Percentiles rank a stretch among this genome's conserved stretches.
Conservation (phyloP, 139 green algal species). For the Pycnococcus provasolii region DNA sequence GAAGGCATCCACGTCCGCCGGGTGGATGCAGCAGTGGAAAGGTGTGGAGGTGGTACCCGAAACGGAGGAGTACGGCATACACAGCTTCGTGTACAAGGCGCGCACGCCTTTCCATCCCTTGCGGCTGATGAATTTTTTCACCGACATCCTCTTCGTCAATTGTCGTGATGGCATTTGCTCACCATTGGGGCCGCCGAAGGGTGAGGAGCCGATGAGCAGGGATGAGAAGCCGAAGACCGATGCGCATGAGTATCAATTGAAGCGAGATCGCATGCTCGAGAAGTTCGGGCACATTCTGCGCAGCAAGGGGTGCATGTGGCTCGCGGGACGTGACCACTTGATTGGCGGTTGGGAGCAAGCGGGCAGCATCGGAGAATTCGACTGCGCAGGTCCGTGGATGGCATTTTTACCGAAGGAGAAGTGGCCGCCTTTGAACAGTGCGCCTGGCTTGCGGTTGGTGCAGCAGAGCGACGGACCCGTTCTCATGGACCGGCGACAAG, state of each 20-base stretch:
- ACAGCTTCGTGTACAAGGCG: slow-evolving; percentile 69
- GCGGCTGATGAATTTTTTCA: slow-evolving; percentile 33
- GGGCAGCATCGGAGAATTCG: slow-evolving; percentile 86
- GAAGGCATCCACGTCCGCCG: slow-evolving; percentile 2
- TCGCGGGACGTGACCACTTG: slow-evolving; percentile 64
- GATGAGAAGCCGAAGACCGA: not conserved
- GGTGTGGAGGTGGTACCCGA: not conserved
- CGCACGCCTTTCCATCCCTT: slow-evolving; percentile 74
- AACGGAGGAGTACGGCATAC: slow-evolving; percentile 18
- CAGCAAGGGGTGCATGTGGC: slow-evolving; percentile 89
- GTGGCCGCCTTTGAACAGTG: slow-evolving; percentile 45
- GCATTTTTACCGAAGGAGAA: slow-evolving; percentile 56
- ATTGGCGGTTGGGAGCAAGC: slow-evolving; percentile 85
- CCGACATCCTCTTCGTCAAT: slow-evolving; percentile 7
- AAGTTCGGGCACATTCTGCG: slow-evolving; percentile 29
- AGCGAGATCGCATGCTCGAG: not conserved
- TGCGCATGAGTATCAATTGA: not conserved
- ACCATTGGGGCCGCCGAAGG: not conserved
- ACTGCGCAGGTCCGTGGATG: slow-evolving; percentile 75
- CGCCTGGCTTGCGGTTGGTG: not conserved
- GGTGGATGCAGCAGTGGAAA: slow-evolving; percentile 12
- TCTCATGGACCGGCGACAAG: slow-evolving; percentile 71
- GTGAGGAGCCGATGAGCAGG: not conserved
- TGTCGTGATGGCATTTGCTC: not conserved
- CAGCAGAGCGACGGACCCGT: slow-evolving; percentile 18